Conservation (phyloP, 2,329 filamentous ascomycete species). For the Metarhizium robertsii region DNA sequence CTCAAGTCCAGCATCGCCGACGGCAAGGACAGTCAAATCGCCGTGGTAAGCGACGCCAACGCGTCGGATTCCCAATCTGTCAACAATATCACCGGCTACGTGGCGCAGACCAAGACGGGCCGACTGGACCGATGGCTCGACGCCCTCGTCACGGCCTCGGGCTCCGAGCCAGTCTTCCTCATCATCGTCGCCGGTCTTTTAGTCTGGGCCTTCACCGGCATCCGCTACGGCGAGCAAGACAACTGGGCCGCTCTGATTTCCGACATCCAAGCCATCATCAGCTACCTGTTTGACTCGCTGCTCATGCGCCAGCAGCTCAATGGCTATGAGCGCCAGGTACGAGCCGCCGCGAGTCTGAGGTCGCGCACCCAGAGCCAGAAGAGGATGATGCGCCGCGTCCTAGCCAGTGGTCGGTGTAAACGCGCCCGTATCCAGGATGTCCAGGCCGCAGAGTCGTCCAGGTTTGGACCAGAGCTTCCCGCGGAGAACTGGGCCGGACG, state of each 20-base stretch:
- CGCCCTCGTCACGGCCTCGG: conserved; percentile 1
- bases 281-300: no score
- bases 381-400: conserved; percentile 18
- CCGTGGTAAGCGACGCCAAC: no score
- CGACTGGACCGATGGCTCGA: conserved; percentile 14
- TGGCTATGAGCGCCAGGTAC: no score
- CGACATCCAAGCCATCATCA: no score
- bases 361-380: conserved; percentile 22
- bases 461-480: conserved; percentile 8
- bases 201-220: no score
- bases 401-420: conserved; percentile 6
- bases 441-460: conserved; percentile 14
- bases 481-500: conserved; percentile 21
- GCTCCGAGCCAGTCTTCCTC: no score
- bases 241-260: conserved; percentile 10
- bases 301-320: no score
- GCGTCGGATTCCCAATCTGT: background rate
- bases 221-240: no score
- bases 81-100: conserved; percentile 11
- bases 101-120: conserved; percentile 6
- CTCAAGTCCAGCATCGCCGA: no score
- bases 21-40: no score
- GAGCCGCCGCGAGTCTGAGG: conserved; percentile 11
- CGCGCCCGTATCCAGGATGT: background rate
- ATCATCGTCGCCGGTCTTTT: no score